Percentiles rank a stretch among this genome's conserved stretches.
phyloP scores from a whole-genome alignment of 768 basidiomycete genomes.

The Filobasidium wieringae region DNA sequence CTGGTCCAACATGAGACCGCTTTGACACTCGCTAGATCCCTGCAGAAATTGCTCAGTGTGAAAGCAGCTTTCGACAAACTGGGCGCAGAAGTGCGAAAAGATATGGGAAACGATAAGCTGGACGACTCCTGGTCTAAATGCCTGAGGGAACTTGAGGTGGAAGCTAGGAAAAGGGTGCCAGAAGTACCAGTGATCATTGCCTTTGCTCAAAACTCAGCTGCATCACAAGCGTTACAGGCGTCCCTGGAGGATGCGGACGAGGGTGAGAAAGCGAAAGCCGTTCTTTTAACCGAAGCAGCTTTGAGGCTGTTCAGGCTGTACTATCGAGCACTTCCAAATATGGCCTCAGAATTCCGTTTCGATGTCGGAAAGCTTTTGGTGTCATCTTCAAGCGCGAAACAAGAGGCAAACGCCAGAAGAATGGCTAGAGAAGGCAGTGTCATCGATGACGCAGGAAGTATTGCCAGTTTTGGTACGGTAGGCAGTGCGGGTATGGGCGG shows the following conservation, averaged over 20 bases:
- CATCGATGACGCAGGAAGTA: slow-evolving; percentile 29
- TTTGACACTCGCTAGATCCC: slow-evolving; percentile 59
- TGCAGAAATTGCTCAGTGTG: slow-evolving; percentile 58
- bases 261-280: slow-evolving; percentile 37
- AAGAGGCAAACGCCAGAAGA: slow-evolving; percentile 25
- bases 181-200: slow-evolving; percentile 77
- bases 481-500: slow-evolving; percentile 38
- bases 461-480: slow-evolving; percentile 29
- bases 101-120: slow-evolving; percentile 55
- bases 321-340: slow-evolving; percentile 58
- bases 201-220: slow-evolving; percentile 54
- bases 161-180: slow-evolving; percentile 63
- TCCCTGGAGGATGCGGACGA: slow-evolving; percentile 40
- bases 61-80: slow-evolving; percentile 33
- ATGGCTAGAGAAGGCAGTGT: slow-evolving; percentile 33
- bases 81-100: slow-evolving; percentile 30
- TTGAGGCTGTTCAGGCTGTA: slow-evolving; percentile 76
- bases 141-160: slow-evolving; percentile 57
- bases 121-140: slow-evolving; percentile 57
- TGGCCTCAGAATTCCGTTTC: slow-evolving; percentile 68
- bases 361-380: slow-evolving; percentile 70
- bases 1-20: slow-evolving; percentile 81
- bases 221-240: slow-evolving; percentile 21
- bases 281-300: slow-evolving; percentile 63
- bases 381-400: slow-evolving; percentile 41